A percentile compares a stretch with the other conserved stretches of the same genome.
Conservation (phyloP, 768 basidiomycete species). For the Coprinopsis marcescibilis region DNA sequence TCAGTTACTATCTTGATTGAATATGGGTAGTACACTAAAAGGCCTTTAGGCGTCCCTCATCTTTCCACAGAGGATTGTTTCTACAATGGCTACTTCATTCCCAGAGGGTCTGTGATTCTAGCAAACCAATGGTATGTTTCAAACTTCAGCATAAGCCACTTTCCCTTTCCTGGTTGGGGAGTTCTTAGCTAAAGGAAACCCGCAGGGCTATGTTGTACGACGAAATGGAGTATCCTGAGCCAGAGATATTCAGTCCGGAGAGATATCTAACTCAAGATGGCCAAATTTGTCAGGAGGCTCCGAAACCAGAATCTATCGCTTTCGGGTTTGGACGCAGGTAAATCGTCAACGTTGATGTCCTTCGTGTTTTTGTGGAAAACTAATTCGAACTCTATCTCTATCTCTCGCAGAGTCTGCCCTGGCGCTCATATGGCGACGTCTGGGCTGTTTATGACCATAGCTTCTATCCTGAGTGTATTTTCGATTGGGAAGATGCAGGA, state of each 20-base stretch:
- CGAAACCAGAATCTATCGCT: neutral
- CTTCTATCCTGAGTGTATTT: no score
- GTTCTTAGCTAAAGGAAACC: neutral
- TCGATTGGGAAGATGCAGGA: no score
- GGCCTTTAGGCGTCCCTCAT: conserved; percentile 2
- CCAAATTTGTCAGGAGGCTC: neutral
- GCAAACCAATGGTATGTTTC: conserved; percentile 4
- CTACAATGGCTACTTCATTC: conserved; percentile 8
- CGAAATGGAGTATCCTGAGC: conserved; percentile 3
- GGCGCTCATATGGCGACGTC: no score
- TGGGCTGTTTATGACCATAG: no score
- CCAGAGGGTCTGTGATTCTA: neutral
- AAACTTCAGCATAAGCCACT: no score
- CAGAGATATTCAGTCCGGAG: conserved; percentile 8
- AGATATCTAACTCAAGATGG: conserved; percentile 1
- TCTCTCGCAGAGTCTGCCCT: no score
- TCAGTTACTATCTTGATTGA: no score
- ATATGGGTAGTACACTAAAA: no score
- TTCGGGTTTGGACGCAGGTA: conserved; percentile 12
- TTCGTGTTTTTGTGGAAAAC: no score
- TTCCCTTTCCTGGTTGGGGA: neutral
- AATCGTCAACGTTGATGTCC: no score
- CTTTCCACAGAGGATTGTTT: neutral
- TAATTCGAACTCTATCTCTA: no score
- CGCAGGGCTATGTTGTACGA: conserved; percentile 7